Evolutionary conservation across 108 stramenopile genomes (phyloP).

Genomic region (Epipyxis sp.): DNA sequence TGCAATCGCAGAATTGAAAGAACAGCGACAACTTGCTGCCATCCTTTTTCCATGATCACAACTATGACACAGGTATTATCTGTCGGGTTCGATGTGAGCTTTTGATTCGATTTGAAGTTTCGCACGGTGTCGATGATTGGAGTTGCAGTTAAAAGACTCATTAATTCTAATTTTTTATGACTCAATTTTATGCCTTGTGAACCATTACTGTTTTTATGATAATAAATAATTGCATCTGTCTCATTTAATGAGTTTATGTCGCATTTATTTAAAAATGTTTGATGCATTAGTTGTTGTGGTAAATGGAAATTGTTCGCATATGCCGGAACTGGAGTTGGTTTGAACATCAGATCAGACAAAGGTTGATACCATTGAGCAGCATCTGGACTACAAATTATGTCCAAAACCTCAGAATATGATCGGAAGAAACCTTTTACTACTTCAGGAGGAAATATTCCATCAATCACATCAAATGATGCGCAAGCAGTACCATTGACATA

Average conservation of each 20-base stretch:
- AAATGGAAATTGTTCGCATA: neutral
- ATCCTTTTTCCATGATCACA: slow-evolving; percentile 36
- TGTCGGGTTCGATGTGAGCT: neutral
- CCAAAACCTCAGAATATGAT: slow-evolving; percentile 1
- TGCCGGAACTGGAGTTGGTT: neutral
- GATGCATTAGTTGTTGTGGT: neutral
- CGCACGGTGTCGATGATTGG: neutral
- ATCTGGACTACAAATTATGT: neutral
- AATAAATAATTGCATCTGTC: neutral
- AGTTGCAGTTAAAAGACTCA: neutral
- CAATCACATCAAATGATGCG: slow-evolving; percentile 23
- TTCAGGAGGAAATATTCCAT: slow-evolving; percentile 14
- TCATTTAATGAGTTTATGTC: no score
- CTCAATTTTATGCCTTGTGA: no score
- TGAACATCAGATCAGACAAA: neutral
- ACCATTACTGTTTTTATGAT: neutral
- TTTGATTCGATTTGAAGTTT: neutral
- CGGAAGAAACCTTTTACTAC: neutral
- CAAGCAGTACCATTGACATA: slow-evolving; percentile 21
- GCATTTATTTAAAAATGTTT: neutral
- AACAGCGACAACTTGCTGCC: slow-evolving; percentile 35
- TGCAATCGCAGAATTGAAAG: neutral
- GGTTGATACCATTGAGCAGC: neutral
- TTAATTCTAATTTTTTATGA: neutral
- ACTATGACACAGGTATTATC: no score